These are phyloP conservation scores for Irineochytrium annulatum DNA, from an alignment of 192 early-diverging fungal species.

Conservation along the genomic window DNA sequence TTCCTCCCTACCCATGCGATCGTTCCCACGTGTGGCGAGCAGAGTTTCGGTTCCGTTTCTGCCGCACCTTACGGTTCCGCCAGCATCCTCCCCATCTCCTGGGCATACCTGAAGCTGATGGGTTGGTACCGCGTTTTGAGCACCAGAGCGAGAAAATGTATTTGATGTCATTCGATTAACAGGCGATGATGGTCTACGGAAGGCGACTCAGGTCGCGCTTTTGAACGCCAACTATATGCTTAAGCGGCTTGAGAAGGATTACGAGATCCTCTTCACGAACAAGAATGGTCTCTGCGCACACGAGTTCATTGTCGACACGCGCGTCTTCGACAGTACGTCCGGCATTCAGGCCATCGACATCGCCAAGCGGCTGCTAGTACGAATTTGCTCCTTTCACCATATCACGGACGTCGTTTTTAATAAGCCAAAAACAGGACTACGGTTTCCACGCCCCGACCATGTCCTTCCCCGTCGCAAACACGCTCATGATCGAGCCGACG, in stretches of 20 bases:
- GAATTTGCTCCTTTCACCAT: conserved; percentile 8
- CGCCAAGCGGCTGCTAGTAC: conserved; percentile 85
- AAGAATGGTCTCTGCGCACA: conserved; percentile 94
- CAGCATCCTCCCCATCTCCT: conserved; percentile 94
- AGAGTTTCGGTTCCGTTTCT: conserved; percentile 87
- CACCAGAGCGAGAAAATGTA: too few species aligned
- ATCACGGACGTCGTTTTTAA: too few species aligned
- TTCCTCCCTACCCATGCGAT: conserved; percentile 93
- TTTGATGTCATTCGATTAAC: too few species aligned
- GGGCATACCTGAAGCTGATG: conserved; percentile 99
- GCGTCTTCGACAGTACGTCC: conserved; percentile 75
- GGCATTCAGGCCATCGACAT: conserved; percentile 93
- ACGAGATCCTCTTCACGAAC: conserved; percentile 90
- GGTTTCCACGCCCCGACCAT: conserved; percentile 99
- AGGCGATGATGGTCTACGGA: conserved; percentile 76
- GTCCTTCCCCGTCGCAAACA: conserved; percentile 99
- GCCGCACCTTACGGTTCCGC: conserved; percentile 97
- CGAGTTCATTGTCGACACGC: conserved; percentile 97
- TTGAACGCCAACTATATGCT: conserved; percentile 99
- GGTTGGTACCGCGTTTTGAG: conserved; percentile 43
- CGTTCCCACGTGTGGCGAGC: conserved; percentile 64
- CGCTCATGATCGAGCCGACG: conserved; percentile 99
- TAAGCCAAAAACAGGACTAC: conserved; percentile 73
- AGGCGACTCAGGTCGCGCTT: conserved; percentile 85
- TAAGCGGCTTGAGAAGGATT: conserved; percentile 83